Base-by-base conservation (phyloP, 2,329 filamentous ascomycete genomes). In the Bretziella fagacearum region DNA sequence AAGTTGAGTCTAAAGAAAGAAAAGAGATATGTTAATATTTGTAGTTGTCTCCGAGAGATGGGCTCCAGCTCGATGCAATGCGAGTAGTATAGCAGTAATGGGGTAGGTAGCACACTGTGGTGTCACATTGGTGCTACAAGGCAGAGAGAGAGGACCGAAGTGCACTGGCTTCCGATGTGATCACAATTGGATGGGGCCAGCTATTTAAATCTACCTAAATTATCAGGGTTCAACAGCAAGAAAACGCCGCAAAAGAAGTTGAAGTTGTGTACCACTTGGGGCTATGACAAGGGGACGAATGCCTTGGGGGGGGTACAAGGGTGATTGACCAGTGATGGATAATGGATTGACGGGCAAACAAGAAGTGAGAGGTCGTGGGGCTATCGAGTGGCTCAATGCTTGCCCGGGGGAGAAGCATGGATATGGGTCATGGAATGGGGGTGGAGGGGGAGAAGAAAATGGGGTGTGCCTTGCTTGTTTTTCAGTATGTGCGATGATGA, bases 1-100 rank as follows among this genome's bases (percentile, higher is more conserved):
- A 20, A 65, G 46, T 2, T 66, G 58, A 11, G 63, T 58, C 68
- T 71, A 25, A 30, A 43, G 15, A 47, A 11, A n/a, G 15, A 20
- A 20, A 39, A n/a, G 15, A 6, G 40, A 23, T 27, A 39, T 40
- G 39, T 37, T 48, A 50, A 44, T 43, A 25, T 4, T 43, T 43
- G 15, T 29, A 18, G 32, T 27, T 30, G 10, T 25, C 6, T 30
- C 18, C 8, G 11, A 41, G 15, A 15, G 15, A 6, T 26, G 23
- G 13, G 30, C 30, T 33, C 17, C n/a, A n/a, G n/a, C n/a, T n/a
- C n/a, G n/a, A n/a, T n/a, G n/a, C n/a, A n/a, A n/a, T n/a, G n/a
- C 11, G 13, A 20, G 46, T 39, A 22, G 10, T 25, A 22, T 10
- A 5, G 18, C 17, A 20, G 35, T 18, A 39, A 22, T 39, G 18